Conservation (phyloP, 2,329 filamentous ascomycete species). For the Fusarium graminum region DNA sequence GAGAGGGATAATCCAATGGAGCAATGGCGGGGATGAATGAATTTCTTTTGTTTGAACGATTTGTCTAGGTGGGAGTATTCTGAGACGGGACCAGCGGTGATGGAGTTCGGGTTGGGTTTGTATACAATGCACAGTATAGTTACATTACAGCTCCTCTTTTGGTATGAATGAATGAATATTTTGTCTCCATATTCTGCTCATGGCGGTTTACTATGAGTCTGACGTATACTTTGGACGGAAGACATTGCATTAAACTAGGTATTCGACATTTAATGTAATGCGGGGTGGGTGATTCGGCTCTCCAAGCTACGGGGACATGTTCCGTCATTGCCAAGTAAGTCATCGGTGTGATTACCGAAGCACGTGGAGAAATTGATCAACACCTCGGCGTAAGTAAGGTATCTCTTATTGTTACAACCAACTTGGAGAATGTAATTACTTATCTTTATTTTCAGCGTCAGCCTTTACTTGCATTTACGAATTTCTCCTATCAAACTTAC, state of each 20-base stretch:
- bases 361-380: conserved; percentile 38
- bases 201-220: too few species aligned
- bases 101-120: conserved; percentile 25
- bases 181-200: neutral
- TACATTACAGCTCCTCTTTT: conserved; percentile 4
- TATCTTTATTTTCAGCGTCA: neutral
- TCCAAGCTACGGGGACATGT: conserved; percentile 7
- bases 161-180: conserved; percentile 13
- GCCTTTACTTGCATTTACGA: neutral
- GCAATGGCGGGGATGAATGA: conserved; percentile 30
- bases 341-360: conserved; percentile 40
- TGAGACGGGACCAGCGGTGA: conserved; percentile 2
- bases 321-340: conserved; percentile 23
- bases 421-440: conserved; percentile 32
- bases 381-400: conserved; percentile 30
- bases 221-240: too few species aligned
- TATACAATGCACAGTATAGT: conserved; percentile 10
- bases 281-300: neutral
- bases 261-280: neutral
- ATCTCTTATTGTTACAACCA: conserved; percentile 10
- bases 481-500: neutral
- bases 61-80: neutral
- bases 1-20: conserved; percentile 51
- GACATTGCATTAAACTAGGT: too few species aligned
- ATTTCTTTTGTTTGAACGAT: conserved; percentile 30